Evolutionary conservation across 148 eudicot species (phyloP), one percentile per base, ranked within the genome.

Genomic region (Vaccinium darrowii): DNA sequence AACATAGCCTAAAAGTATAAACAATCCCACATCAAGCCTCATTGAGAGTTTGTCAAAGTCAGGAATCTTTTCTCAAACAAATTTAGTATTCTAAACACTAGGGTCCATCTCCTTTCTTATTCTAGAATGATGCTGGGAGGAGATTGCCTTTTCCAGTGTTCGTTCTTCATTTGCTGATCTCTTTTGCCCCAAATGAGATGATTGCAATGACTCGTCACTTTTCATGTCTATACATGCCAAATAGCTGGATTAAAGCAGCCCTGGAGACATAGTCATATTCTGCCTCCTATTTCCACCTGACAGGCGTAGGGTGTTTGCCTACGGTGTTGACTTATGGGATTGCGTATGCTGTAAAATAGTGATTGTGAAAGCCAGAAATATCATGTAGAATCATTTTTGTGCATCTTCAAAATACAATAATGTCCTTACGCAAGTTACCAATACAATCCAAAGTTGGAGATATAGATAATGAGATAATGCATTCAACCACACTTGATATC

Each of bases 211-310:
- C 39, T 36, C 39, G 39, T 36, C 39, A 36, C 39, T 36, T 36
- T 3, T 36, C 39, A 36, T 36, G 39, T 36, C 39, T 23, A 60
- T 18, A 11, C 16, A 67, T 27, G 36, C 12, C 73, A 67, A 67
- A 10, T 67, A 27, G 73, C 73, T 23, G 73, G 73, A 67, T 67
- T 67, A 67, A 65, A 67, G 73, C 13, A 67, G 73, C 33, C 73
- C 36, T 25, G 7, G 15, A 11, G 36, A 25, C 6, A 3, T 11
- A 67, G 11, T 25, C 36, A 65, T 30, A 53, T 78, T 54, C 43
- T 30, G 18, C 1, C 36, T 52, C 60, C 57, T 25, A 14, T 16
- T 77, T 78, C 58, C 62, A 53, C 43, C 49, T 18, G 57, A 33
- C 8, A 14, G 49, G 82, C 3, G 12, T 33, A 78, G 3, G 47